Evolutionary conservation across 1,284 basidiomycete genomes (phyloP).

Genomic region (Paramarasmius palmivorus): DNA sequence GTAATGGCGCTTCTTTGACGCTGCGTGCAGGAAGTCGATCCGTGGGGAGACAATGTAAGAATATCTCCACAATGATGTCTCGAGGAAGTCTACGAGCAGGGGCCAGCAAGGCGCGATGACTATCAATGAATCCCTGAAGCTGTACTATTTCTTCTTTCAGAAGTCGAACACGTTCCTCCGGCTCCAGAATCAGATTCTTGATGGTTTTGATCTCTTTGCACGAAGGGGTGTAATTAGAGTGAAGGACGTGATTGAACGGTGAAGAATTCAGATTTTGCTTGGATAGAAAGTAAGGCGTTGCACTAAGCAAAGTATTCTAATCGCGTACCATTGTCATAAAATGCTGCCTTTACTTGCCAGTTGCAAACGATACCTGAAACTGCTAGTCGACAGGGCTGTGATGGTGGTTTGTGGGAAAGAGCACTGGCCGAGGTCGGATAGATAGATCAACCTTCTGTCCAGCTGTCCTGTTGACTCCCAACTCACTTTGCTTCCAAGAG

Average conservation of each 20-base stretch:
- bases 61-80: conserved; percentile 2
- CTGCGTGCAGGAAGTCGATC: neutral
- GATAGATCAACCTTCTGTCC: no score
- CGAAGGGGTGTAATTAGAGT: neutral
- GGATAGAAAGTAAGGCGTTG: no score
- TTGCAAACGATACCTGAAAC: no score
- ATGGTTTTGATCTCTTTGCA: neutral
- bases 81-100: neutral
- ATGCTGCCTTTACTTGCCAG: no score
- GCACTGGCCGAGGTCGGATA: no score
- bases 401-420: no score
- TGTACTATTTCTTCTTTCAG: neutral
- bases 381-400: no score
- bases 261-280: neutral
- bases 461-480: no score
- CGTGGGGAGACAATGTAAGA: neutral
- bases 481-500: no score
- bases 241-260: neutral
- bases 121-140: neutral
- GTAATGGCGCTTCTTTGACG: neutral
- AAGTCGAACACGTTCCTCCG: neutral
- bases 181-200: neutral
- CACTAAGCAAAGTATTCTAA: no score
- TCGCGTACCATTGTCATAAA: no score
- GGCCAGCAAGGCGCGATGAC: neutral